Evolutionary conservation across 2,329 filamentous ascomycete genomes (phyloP).

Genomic region (Alternaria atra): DNA sequence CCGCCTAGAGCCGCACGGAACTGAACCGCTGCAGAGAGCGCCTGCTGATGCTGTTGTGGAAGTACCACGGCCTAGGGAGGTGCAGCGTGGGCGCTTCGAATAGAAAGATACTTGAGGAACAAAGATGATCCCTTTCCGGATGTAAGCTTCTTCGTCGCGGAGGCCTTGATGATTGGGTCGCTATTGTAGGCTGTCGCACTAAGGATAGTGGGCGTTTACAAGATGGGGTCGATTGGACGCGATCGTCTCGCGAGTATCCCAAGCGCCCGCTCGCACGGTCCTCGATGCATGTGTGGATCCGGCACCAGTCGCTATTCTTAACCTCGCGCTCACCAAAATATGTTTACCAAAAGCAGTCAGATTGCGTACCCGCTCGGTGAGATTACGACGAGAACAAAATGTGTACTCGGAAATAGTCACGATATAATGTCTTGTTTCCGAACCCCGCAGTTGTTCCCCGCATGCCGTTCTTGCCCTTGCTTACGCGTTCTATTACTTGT

Average conservation of each 20-base stretch:
- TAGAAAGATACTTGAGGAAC: constrained; percentile 24
- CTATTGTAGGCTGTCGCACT: constrained; percentile 22
- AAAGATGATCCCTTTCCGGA: constrained; percentile 35
- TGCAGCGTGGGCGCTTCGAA: constrained; percentile 42
- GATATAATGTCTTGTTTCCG: constrained; percentile 6
- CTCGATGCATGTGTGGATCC: constrained; percentile 17
- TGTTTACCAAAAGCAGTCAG: not conserved
- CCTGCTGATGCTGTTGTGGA: constrained; percentile 41
- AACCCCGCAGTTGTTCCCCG: not conserved
- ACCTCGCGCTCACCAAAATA: constrained; percentile 11
- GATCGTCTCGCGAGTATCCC: constrained; percentile 9
- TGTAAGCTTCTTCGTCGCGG: constrained; percentile 19
- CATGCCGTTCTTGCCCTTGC: not conserved
- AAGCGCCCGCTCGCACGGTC: constrained; percentile 27
- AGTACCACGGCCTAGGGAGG: constrained; percentile 28
- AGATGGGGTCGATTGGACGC: constrained; percentile 29
- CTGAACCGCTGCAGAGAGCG: constrained; percentile 32
- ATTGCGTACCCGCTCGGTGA: constrained; percentile 18
- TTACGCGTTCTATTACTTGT: not conserved
- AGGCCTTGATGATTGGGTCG: constrained; percentile 32
- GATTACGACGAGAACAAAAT: not conserved
- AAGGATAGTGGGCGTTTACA: constrained; percentile 35
- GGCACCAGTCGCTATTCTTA: constrained; percentile 25
- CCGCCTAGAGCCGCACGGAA: constrained; percentile 34
- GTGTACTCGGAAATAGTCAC: not conserved